Evolutionary conservation across 805 yeast genomes (phyloP).

Genomic region (Ogataea glucozyma): DNA sequence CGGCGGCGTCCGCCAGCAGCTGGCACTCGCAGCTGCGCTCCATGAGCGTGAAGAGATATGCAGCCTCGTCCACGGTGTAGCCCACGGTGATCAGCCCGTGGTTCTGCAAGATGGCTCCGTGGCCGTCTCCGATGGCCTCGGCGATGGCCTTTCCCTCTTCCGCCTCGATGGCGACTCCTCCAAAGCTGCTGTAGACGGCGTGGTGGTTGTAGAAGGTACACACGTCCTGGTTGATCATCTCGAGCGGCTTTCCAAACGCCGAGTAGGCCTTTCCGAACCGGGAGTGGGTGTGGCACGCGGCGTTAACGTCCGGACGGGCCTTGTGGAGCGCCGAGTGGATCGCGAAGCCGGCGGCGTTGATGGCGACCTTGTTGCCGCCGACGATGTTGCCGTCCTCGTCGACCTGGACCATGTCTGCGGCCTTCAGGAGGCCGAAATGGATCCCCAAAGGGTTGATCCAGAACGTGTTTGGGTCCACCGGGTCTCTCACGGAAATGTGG

Average conservation of each 20-base stretch:
- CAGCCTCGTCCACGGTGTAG: constrained; percentile 71
- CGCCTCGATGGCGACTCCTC: constrained; percentile 73
- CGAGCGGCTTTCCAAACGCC: constrained; percentile 63
- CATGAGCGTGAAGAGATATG: constrained; percentile 60
- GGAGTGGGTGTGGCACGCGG: constrained; percentile 74
- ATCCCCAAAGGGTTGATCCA: constrained; percentile 90
- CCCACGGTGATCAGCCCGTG: constrained; percentile 77
- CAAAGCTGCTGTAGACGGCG: constrained; percentile 65
- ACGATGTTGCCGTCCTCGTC: constrained; percentile 64
- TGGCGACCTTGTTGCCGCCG: constrained; percentile 52
- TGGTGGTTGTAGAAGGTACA: constrained; percentile 68
- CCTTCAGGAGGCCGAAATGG: constrained; percentile 64
- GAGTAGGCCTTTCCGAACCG: constrained; percentile 65
- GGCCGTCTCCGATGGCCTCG: constrained; percentile 56
- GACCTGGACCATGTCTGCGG: constrained; percentile 62
- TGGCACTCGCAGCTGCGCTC: constrained; percentile 70
- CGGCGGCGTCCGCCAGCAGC: constrained; percentile 57
- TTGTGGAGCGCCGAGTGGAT: constrained; percentile 68
- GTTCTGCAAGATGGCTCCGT: constrained; percentile 63
- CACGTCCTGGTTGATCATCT: constrained; percentile 79
- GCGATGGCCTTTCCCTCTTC: constrained; percentile 67
- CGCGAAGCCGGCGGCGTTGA: constrained; percentile 70
- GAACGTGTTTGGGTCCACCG: constrained; percentile 74
- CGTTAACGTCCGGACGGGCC: constrained; percentile 68
- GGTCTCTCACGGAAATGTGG: constrained; percentile 83